Conservation (phyloP, 441 rosid species). For the Gossypium davidsonii region DNA sequence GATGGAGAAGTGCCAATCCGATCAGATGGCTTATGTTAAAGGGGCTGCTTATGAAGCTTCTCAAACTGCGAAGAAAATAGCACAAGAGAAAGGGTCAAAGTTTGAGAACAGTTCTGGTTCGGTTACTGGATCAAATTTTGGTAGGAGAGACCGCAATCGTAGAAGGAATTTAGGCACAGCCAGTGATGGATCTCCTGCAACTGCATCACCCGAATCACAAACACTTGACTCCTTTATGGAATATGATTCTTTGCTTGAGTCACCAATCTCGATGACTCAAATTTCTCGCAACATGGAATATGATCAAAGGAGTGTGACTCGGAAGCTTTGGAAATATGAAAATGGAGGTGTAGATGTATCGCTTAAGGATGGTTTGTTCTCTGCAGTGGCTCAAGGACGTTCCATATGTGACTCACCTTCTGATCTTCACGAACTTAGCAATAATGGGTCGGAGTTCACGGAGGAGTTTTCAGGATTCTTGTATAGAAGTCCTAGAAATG, state of each 20-base stretch:
- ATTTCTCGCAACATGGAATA: conserved; percentile 34
- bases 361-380: conserved; percentile 76
- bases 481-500: conserved; percentile 38
- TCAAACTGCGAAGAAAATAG: conserved; percentile 63
- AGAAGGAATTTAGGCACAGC: conserved; percentile 27
- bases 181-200: conserved; percentile 40
- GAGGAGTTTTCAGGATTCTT: conserved; percentile 66
- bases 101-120: conserved; percentile 57
- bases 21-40: conserved; percentile 70
- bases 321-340: conserved; percentile 58
- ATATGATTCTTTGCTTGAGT: conserved; percentile 57
- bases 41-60: conserved; percentile 83
- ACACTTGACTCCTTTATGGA: conserved; percentile 55
- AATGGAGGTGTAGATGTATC: conserved; percentile 77
- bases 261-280: conserved; percentile 54
- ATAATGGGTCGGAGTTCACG: conserved; percentile 28
- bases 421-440: conserved; percentile 32
- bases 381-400: conserved; percentile 39
- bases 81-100: conserved; percentile 37
- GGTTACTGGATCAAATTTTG: conserved; percentile 59
- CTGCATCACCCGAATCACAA: conserved; percentile 76
- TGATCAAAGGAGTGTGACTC: conserved; percentile 60
- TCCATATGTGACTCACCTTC: conserved; percentile 36
- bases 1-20: conserved; percentile 75
- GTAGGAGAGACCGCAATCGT: conserved; percentile 34